phyloP scores from a whole-genome alignment of 805 yeast genomes.

The Myxozyma kluyveri region DNA sequence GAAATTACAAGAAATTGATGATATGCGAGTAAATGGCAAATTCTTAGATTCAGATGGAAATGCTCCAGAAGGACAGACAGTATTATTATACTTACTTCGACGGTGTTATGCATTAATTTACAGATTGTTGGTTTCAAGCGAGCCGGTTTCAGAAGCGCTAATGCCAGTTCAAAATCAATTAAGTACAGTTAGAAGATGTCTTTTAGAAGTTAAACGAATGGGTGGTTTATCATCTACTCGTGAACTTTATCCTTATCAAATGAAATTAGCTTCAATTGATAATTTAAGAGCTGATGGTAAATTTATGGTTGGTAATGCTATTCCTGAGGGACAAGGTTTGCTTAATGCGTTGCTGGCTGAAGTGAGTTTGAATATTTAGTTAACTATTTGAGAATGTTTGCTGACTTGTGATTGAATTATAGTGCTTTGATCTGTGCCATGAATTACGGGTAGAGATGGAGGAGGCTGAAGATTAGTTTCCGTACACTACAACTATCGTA shows the following conservation, averaged over 20 bases:
- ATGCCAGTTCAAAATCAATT: constrained; percentile 93
- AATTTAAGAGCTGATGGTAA: constrained; percentile 86
- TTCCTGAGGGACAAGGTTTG: constrained; percentile 99
- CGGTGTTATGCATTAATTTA: constrained; percentile 89
- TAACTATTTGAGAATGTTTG: neutral
- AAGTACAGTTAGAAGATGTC: constrained; percentile 84
- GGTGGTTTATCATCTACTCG: constrained; percentile 87
- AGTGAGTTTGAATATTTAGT: constrained; percentile 2
- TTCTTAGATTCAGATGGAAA: constrained; percentile 41
- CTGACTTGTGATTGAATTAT: neutral
- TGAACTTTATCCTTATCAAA: constrained; percentile 92
- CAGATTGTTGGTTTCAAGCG: constrained; percentile 83
- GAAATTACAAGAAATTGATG: constrained; percentile 69
- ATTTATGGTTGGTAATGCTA: constrained; percentile 79
- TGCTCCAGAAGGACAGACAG: constrained; percentile 51
- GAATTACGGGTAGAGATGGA: constrained; percentile 74
- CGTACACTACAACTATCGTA: too few species aligned
- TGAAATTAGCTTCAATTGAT: constrained; percentile 88
- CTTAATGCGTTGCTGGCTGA: constrained; percentile 43
- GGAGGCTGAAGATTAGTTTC: constrained; percentile 14
- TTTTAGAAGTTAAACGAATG: constrained; percentile 83
- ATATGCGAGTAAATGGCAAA: constrained; percentile 60
- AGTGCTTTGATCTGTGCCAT: constrained; percentile 85
- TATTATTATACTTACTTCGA: constrained; percentile 70
- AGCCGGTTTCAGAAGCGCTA: constrained; percentile 91